Evolutionary conservation across 805 yeast species (phyloP), one percentile per base, ranked within the genome.

Genomic region (Cyberlindnera veronae): DNA sequence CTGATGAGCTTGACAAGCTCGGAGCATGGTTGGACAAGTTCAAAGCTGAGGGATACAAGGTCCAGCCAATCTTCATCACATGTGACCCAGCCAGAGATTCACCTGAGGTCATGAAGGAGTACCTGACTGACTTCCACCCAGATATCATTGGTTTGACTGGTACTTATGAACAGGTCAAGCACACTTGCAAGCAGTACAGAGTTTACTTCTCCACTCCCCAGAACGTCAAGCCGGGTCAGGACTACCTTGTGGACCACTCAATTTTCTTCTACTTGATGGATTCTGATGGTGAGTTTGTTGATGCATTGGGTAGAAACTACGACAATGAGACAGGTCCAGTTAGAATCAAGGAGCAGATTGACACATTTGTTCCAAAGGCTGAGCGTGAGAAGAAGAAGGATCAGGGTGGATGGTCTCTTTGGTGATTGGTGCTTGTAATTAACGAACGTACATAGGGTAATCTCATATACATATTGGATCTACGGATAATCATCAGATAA

Each of bases 141-240:
- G 79, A 78, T 31, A 85, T 93, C 37, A 69, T 88, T 42, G 99
- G 99, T 0, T 74, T 93, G 46, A 93, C 98, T 0, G 99, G 99
- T 30, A 71, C 84, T 13, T 91, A 87, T 60, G 93, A 88, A 23
- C 81, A 82, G 44, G 79, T 93, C 44, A 91, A 89, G 63, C 72
- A 75, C 47, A 76, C 82, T 39, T 93, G 99, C 69, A 93, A 89
- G 63, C 79, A 81, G 51, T 93, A 80, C 66, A 74, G 99, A 51
- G 99, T 93, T 12, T 93, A 93, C 64, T 93, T 93, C 64, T 87
- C 96, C n/a, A 93, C 99, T 1, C 99, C 99, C 3, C 85, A 90
- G 19, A 78, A 88, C 58, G 83, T 93, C 34, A 87, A 89, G 60
- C 93, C 95, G 0, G 98, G 97, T 15, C 95, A 93, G 64, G 96